Conservation (phyloP, 306 rosid species). For the Betula pendula region DNA sequence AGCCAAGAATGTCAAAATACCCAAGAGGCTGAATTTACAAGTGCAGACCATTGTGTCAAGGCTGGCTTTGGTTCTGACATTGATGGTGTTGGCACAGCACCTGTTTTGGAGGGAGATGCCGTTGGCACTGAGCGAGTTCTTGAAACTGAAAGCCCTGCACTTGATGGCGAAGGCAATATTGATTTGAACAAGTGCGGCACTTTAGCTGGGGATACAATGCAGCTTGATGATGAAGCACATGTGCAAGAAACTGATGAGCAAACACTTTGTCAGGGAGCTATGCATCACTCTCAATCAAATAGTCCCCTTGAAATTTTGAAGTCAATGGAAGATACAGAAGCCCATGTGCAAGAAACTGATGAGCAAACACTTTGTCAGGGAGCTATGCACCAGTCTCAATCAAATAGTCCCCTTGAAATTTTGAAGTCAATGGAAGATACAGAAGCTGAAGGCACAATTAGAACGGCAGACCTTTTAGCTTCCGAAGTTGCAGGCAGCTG, state of each 20-base stretch:
- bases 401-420: slow-evolving; percentile 46
- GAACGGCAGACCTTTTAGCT: slow-evolving; percentile 79
- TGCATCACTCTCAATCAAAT: slow-evolving; percentile 48
- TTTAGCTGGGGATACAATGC: slow-evolving; percentile 68
- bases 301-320: slow-evolving; percentile 44
- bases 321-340: slow-evolving; percentile 62
- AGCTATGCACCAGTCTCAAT: no score
- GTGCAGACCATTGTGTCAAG: slow-evolving; percentile 57
- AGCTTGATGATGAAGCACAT: slow-evolving; percentile 64
- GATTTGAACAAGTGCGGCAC: slow-evolving; percentile 51
- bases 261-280: slow-evolving; percentile 38
- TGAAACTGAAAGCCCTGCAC: slow-evolving; percentile 76
- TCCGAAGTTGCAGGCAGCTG: slow-evolving; percentile 94
- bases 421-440: slow-evolving; percentile 58
- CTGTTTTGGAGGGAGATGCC: slow-evolving; percentile 59
- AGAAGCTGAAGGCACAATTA: slow-evolving; percentile 54
- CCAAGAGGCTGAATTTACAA: slow-evolving; percentile 78
- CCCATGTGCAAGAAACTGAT: no score
- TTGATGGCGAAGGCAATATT: slow-evolving; percentile 45
- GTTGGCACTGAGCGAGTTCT: slow-evolving; percentile 62
- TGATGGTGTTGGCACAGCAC: slow-evolving; percentile 55
- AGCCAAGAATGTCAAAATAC: slow-evolving; percentile 70
- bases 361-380: no score
- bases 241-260: slow-evolving; percentile 62
- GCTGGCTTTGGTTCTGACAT: slow-evolving; percentile 76